Base-by-base conservation (phyloP, 148 eudicot genomes). In the Rhododendron griersonianum region DNA sequence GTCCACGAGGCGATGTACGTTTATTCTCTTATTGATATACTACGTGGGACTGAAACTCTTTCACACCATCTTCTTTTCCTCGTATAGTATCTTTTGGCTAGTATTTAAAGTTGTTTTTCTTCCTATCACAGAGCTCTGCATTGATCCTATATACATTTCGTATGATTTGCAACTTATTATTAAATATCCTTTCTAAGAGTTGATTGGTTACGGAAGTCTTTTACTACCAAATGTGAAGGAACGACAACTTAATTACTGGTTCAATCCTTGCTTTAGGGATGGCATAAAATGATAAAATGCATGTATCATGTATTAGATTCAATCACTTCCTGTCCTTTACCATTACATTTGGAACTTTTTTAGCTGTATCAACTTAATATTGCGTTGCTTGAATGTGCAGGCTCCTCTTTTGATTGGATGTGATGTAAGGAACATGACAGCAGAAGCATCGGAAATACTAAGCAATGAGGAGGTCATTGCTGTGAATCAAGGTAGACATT, bases 341-440 rank as follows among this genome's bases (percentile, higher is more conserved):
- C 73, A 21, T 35, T 21, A 11, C 15, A 2, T 61, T 82, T 82
- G 50, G 5, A 69, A 11, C 30, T 2, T 81, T 57, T 57, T 81
- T 81, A 7, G 71, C 73, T 59, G 30, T 25, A 81, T 59, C 84
- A 33, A 19, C 28, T 55, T 21, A 81, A 61, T 39, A 82, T 86
- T 69, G n/a, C 55, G 1, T 82, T 81, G 44, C 51, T 83, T 86
- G 25, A 80, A 83, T 69, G 23, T 89, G 87, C 92, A 96, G 99
- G 93, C 99, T 84, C 99, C 99, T 50, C 92, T 96, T 84, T 87
- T 96, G 86, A 89, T 96, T 88, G 99, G 99, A 16, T 96, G 99
- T 89, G 99, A 96, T 91, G 94, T 95, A 51, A 88, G 98, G 88
- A 94, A 94, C 89, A 93, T 95, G 92, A 94, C 93, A n/a, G 90